Evolutionary conservation across 2,329 filamentous ascomycete species (phyloP).

Genomic region (Colletotrichum neosansevieriae): DNA sequence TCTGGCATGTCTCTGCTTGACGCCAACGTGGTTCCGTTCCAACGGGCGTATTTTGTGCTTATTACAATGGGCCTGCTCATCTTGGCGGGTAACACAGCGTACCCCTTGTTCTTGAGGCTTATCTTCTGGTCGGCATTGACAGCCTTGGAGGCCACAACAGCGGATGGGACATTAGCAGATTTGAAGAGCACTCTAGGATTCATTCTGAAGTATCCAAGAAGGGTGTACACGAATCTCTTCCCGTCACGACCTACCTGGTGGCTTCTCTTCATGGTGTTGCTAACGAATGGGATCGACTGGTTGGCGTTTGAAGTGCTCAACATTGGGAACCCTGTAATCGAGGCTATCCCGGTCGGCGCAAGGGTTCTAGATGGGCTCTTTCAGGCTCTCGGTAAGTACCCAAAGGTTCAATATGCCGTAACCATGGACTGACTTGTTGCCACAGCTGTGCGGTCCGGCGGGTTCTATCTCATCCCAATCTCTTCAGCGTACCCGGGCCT

Average conservation of each 20-base stretch:
- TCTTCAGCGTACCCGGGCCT: constrained; percentile 67
- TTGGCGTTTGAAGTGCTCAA: constrained; percentile 74
- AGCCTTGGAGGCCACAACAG: constrained; percentile 53
- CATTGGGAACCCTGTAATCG: constrained; percentile 68
- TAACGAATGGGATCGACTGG: constrained; percentile 74
- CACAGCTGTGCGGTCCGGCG: constrained; percentile 71
- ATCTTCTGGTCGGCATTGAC: constrained; percentile 66
- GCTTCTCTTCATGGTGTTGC: constrained; percentile 70
- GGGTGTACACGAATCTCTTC: constrained; percentile 74
- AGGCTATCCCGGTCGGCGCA: constrained; percentile 62
- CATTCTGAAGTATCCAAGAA: constrained; percentile 66
- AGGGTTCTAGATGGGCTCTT: constrained; percentile 75
- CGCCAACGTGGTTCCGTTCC: constrained; percentile 73
- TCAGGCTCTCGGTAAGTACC: constrained; percentile 64
- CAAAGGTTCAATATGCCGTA: background rate
- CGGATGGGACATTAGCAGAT: constrained; percentile 50
- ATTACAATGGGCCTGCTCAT: constrained; percentile 68
- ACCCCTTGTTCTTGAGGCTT: constrained; percentile 72
- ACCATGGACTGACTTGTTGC: background rate
- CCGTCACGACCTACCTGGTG: constrained; percentile 74
- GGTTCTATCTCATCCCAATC: constrained; percentile 75
- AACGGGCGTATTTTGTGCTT: constrained; percentile 63
- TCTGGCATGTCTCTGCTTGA: constrained; percentile 77
- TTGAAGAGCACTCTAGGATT: constrained; percentile 65
- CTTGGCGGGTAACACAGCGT: constrained; percentile 75